Evolutionary conservation across 495 filamentous ascomycete genomes (phyloP).

Genomic region (Hamigera avellanea): DNA sequence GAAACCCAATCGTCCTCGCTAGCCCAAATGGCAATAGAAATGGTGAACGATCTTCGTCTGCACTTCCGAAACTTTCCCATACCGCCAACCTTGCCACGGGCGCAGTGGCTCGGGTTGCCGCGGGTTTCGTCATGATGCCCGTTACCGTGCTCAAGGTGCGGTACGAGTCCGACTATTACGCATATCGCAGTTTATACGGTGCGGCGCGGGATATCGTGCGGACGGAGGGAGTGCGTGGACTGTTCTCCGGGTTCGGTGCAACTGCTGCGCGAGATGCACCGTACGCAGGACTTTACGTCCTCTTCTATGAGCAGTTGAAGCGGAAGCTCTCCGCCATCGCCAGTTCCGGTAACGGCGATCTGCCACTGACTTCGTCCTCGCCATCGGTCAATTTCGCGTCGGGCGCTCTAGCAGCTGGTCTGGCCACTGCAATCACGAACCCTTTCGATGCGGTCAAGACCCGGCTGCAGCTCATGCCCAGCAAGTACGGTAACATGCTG

Average conservation of each 20-base stretch:
- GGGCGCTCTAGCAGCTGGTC: conserved; percentile 63
- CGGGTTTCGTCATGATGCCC: conserved; percentile 90
- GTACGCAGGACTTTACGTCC: conserved; percentile 87
- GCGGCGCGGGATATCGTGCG: conserved; percentile 65
- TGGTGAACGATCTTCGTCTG: conserved; percentile 44
- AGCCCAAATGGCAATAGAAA: conserved; percentile 7
- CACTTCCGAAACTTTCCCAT: conserved; percentile 75
- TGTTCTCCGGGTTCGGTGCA: conserved; percentile 89
- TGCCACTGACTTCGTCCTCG: conserved; percentile 26
- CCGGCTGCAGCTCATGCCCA: conserved; percentile 79
- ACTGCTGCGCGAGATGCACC: conserved; percentile 90
- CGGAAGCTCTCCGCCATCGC: conserved; percentile 39
- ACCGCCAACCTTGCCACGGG: conserved; percentile 77
- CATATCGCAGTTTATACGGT: conserved; percentile 62
- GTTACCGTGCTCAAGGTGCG: conserved; percentile 95
- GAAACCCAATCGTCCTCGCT: conserved; percentile 12
- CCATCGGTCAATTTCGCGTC: conserved; percentile 76
- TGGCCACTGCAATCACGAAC: conserved; percentile 83
- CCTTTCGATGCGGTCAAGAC: conserved; percentile 97
- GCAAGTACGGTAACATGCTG: conserved; percentile 74
- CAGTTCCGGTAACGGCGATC: conserved; percentile 1
- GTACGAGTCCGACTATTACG: conserved; percentile 77
- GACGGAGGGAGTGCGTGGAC: conserved; percentile 66
- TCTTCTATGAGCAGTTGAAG: conserved; percentile 90
- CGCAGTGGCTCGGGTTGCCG: conserved; percentile 68